Percentiles rank a stretch among this genome's conserved stretches.
These are phyloP conservation scores for Verticillium isaacii DNA, from an alignment of 2,329 filamentous ascomycete genomes.

Conservation along the genomic window DNA sequence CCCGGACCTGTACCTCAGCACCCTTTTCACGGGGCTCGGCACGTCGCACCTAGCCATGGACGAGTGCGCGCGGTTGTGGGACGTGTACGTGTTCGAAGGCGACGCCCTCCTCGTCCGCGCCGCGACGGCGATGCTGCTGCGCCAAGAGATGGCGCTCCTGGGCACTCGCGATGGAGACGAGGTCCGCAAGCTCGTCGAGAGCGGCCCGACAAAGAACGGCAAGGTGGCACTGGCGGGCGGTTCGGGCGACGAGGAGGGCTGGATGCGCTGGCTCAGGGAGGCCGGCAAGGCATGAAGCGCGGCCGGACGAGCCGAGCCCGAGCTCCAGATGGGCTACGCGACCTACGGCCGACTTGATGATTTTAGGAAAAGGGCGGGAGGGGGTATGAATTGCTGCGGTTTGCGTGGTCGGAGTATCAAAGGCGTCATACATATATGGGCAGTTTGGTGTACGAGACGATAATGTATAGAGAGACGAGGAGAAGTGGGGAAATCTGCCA, in stretches of 20 bases:
- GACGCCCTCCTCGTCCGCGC: constrained; percentile 68
- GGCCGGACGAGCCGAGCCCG: too few species aligned
- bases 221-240: constrained; percentile 11
- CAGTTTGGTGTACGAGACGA: not conserved
- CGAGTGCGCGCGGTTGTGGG: constrained; percentile 69
- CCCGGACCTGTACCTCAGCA: constrained; percentile 50
- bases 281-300: constrained; percentile 29
- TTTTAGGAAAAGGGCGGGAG: not conserved
- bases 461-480: not conserved
- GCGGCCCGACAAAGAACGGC: constrained; percentile 13
- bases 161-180: constrained; percentile 39
- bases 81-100: constrained; percentile 78
- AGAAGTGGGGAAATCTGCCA: not conserved
- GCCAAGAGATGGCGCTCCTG: constrained; percentile 47
- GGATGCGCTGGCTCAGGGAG: constrained; percentile 34
- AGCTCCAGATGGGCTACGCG: not conserved
- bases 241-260: constrained; percentile 18
- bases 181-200: constrained; percentile 32
- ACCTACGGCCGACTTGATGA: not conserved
- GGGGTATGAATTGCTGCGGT: not conserved
- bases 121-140: constrained; percentile 61
- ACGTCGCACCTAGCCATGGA: constrained; percentile 61
- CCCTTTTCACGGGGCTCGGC: constrained; percentile 61
- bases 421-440: not conserved
- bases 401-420: not conserved